Evolutionary conservation across 2,329 filamentous ascomycete genomes (phyloP).

Genomic region (Aureobasidium pullulans): DNA sequence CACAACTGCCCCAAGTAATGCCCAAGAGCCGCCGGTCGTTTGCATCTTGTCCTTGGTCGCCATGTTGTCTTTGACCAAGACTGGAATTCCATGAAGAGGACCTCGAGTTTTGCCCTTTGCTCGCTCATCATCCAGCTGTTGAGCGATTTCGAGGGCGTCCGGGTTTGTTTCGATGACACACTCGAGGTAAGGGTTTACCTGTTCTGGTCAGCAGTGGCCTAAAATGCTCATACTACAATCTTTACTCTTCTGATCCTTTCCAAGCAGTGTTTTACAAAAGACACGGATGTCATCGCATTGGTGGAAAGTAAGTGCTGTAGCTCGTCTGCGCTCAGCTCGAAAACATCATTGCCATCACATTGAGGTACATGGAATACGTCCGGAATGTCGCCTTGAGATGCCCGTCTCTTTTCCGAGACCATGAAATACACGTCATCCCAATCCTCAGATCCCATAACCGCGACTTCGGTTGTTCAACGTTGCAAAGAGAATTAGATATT

Average conservation of each 20-base stretch:
- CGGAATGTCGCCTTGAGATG: constrained; percentile 1
- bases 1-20: constrained; percentile 15
- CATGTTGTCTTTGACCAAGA: constrained; percentile 34
- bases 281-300: background rate
- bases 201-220: background rate
- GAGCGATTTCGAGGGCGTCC: constrained; percentile 27
- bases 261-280: constrained; percentile 1
- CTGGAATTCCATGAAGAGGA: constrained; percentile 36
- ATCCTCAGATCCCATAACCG: background rate
- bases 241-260: constrained; percentile 13
- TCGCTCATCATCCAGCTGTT: constrained; percentile 34
- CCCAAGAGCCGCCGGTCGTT: constrained; percentile 18
- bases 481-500: background rate
- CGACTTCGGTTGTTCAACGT: background rate
- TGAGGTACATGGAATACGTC: constrained; percentile 5
- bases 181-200: constrained; percentile 15
- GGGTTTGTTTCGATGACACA: constrained; percentile 14
- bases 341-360: constrained; percentile 10
- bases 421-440: constrained; percentile 6
- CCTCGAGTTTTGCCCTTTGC: constrained; percentile 29
- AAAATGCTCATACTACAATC: background rate
- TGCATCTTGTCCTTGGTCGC: constrained; percentile 18
- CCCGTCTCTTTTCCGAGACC: background rate
- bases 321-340: constrained; percentile 7
- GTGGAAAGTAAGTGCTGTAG: constrained; percentile 10